Evolutionary conservation across 2,329 filamentous ascomycete species (phyloP).

Genomic region (Neonectria ditissima): DNA sequence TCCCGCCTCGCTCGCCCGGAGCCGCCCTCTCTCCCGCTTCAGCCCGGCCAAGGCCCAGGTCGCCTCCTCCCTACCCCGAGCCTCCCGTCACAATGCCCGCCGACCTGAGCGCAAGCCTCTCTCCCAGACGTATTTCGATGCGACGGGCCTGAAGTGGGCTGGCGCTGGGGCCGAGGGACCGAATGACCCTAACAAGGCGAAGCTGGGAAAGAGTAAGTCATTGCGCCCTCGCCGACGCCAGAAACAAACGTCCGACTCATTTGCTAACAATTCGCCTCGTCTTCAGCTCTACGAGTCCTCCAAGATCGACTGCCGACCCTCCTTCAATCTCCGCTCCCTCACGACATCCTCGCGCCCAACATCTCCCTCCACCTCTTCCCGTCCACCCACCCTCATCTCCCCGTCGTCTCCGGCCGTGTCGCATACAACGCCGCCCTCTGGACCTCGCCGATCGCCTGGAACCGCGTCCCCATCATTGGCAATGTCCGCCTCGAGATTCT

Average conservation of each 20-base stretch:
- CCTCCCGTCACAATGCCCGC: constrained; percentile 13
- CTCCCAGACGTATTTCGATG: constrained; percentile 49
- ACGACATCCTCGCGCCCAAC: constrained; percentile 80
- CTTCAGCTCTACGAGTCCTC: constrained; percentile 70
- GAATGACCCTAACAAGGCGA: constrained; percentile 69
- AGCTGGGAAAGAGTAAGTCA: constrained; percentile 71
- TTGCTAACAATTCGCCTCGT: constrained; percentile 14
- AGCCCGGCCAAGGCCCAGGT: constrained; percentile 48
- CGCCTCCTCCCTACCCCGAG: constrained; percentile 10
- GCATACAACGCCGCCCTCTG: constrained; percentile 94
- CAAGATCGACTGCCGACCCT: constrained; percentile 76
- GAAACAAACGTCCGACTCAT: background rate
- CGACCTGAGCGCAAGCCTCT: constrained; percentile 29
- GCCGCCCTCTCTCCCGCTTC: constrained; percentile 46
- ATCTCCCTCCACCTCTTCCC: constrained; percentile 79
- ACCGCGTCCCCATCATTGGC: constrained; percentile 87
- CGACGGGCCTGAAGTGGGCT: constrained; percentile 46
- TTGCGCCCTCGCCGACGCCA: background rate
- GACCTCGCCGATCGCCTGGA: constrained; percentile 97
- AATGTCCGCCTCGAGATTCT: constrained; percentile 90
- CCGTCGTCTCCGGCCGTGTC: constrained; percentile 89
- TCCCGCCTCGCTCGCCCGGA: constrained; percentile 34
- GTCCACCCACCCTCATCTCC: constrained; percentile 86
- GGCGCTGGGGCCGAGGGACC: constrained; percentile 49
- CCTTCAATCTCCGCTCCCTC: constrained; percentile 74